Conservation (phyloP, 768 basidiomycete genomes). For the Kwoniella botswanensis region DNA sequence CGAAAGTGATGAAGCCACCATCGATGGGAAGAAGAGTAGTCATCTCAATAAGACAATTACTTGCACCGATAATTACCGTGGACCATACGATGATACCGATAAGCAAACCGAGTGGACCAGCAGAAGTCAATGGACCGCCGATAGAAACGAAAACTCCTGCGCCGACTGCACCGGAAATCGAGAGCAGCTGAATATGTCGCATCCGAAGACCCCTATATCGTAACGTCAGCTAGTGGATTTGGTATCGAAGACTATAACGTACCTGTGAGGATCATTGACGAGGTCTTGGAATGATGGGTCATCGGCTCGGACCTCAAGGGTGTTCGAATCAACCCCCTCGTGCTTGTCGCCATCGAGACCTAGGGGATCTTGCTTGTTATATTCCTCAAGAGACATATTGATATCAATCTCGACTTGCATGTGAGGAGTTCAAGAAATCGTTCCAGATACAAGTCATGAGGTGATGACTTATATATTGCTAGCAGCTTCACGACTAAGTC, state of each 20-base stretch:
- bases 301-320: slow-evolving; percentile 2
- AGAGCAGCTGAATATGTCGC: slow-evolving; percentile 35
- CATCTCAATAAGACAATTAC: slow-evolving; percentile 34
- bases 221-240: neutral
- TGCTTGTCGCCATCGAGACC: slow-evolving; percentile 2
- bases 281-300: slow-evolving; percentile 1
- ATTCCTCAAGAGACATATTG: slow-evolving; percentile 4
- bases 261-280: slow-evolving; percentile 20
- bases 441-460: no score
- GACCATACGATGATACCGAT: slow-evolving; percentile 35
- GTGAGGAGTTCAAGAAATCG: neutral
- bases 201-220: slow-evolving; percentile 27
- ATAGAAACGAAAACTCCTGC: slow-evolving; percentile 30
- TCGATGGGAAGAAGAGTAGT: slow-evolving; percentile 30
- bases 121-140: slow-evolving; percentile 26
- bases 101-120: slow-evolving; percentile 31
- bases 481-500: no score
- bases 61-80: slow-evolving; percentile 20
- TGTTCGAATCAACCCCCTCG: neutral
- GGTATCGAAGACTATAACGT: neutral
- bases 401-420: no score
- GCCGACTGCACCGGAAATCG: slow-evolving; percentile 35
- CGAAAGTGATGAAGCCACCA: slow-evolving; percentile 33
- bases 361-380: neutral
- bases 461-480: no score